These are phyloP conservation scores for Chaetomium cochliodes DNA, from an alignment of 495 filamentous ascomycete genomes.

Conservation along the genomic window DNA sequence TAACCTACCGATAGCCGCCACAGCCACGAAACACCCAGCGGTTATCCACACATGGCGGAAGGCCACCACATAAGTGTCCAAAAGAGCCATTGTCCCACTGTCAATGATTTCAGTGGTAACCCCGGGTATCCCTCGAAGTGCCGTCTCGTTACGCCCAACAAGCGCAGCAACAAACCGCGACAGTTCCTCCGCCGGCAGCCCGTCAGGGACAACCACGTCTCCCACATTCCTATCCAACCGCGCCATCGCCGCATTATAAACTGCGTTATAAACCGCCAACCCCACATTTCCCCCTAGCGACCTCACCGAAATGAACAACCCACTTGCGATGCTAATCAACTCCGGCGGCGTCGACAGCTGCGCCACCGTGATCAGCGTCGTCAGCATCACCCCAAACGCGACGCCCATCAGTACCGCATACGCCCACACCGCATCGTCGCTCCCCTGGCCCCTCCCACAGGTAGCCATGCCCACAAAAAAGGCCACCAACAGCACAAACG, in stretches of 20 bases:
- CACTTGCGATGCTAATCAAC: slow-evolving; percentile 36
- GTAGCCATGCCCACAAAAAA: neutral
- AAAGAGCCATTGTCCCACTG: slow-evolving; percentile 23
- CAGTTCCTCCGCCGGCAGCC: neutral
- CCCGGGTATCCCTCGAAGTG: neutral
- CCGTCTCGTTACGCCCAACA: neutral
- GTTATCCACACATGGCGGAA: slow-evolving; percentile 38
- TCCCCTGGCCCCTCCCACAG: neutral
- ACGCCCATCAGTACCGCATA: slow-evolving; percentile 35
- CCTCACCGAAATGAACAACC: slow-evolving; percentile 35
- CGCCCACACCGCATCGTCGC: slow-evolving; percentile 21
- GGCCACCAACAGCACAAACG: neutral
- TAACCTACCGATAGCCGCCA: slow-evolving; percentile 30
- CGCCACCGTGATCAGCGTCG: slow-evolving; percentile 33
- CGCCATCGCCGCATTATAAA: neutral
- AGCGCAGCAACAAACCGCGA: neutral
- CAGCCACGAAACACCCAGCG: slow-evolving; percentile 28
- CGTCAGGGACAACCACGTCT: neutral
- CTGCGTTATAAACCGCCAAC: neutral
- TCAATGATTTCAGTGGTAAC: neutral
- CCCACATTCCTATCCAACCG: neutral
- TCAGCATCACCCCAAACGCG: slow-evolving; percentile 33
- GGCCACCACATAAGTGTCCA: slow-evolving; percentile 27
- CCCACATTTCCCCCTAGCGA: slow-evolving; percentile 38
- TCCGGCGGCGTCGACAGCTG: slow-evolving; percentile 38